phyloP scores from a whole-genome alignment of 306 rosid species.

The Rubus idaeus region DNA sequence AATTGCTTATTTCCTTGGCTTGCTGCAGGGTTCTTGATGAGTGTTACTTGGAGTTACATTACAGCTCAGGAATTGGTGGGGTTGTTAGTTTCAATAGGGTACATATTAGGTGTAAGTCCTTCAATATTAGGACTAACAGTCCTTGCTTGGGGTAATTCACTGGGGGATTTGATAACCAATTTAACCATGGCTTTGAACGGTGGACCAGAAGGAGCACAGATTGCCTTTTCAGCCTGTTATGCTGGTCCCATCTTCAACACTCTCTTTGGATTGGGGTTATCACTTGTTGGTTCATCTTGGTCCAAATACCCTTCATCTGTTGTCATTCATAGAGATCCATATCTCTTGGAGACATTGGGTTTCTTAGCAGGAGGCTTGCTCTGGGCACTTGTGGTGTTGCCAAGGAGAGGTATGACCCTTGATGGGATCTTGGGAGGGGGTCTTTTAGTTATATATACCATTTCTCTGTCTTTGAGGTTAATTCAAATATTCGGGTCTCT shows the following conservation, averaged over 20 bases:
- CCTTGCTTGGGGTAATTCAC: slow-evolving; percentile 91
- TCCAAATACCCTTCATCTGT: slow-evolving; percentile 43
- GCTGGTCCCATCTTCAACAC: slow-evolving; percentile 85
- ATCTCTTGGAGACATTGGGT: slow-evolving; percentile 46
- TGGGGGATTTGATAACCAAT: slow-evolving; percentile 77
- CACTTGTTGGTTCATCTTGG: slow-evolving; percentile 57
- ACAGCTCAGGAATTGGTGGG: slow-evolving; percentile 69
- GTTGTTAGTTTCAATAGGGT: slow-evolving; percentile 61
- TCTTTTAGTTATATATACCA: slow-evolving; percentile 51
- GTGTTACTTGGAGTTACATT: slow-evolving; percentile 68
- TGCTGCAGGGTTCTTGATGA: slow-evolving; percentile 67
- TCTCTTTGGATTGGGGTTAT: slow-evolving; percentile 73
- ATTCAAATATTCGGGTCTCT: slow-evolving; percentile 42
- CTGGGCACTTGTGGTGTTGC: slow-evolving; percentile 77
- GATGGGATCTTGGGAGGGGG: slow-evolving; percentile 69
- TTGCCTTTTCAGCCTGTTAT: slow-evolving; percentile 77
- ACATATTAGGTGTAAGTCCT: slow-evolving; percentile 66
- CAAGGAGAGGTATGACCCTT: slow-evolving; percentile 61
- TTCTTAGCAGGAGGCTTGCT: slow-evolving; percentile 61
- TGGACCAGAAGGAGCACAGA: slow-evolving; percentile 68
- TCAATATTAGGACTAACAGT: slow-evolving; percentile 70
- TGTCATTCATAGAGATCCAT: slow-evolving; percentile 43
- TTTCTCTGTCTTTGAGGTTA: slow-evolving; percentile 57
- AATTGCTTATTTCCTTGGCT: slow-evolving; percentile 61
- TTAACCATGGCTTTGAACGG: slow-evolving; percentile 76